Percentiles rank a stretch among this genome's conserved stretches.
Conservation (phyloP, 257 asterid species). For the Salvia rosmarinus region DNA sequence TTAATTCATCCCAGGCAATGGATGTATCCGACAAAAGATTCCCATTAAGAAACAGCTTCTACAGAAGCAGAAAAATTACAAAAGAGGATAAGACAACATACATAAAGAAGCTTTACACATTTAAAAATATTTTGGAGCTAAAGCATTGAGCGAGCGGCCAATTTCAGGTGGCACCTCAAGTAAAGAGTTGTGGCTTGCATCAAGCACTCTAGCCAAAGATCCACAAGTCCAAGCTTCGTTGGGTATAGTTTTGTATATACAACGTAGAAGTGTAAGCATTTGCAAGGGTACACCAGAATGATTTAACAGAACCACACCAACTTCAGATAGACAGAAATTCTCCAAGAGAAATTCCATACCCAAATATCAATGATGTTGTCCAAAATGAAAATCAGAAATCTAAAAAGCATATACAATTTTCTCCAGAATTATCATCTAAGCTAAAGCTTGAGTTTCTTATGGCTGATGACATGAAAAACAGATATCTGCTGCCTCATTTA, state of each 20-base stretch:
- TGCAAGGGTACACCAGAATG: constrained; percentile 20
- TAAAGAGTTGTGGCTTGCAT: constrained; percentile 66
- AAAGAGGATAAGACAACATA: constrained; percentile 27
- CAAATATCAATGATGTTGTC: neutral
- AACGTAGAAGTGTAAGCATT: constrained; percentile 39
- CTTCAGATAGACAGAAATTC: neutral
- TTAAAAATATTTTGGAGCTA: constrained; percentile 19
- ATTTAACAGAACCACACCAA: constrained; percentile 19
- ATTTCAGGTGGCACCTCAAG: constrained; percentile 63
- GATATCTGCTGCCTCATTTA: neutral
- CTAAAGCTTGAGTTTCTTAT: neutral
- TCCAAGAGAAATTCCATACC: constrained; percentile 15
- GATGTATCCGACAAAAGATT: constrained; percentile 60
- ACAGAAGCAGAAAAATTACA: constrained; percentile 36
- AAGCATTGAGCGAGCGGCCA: constrained; percentile 40
- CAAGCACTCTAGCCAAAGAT: constrained; percentile 66
- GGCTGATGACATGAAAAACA: neutral
- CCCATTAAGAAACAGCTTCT: constrained; percentile 73
- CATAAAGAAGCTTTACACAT: constrained; percentile 14
- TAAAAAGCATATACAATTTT: neutral
- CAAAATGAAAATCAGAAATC: constrained; percentile 1
- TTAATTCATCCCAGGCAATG: constrained; percentile 76
- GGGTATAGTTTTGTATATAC: constrained; percentile 67
- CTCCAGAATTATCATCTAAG: neutral
- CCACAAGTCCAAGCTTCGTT: constrained; percentile 78